A percentile compares a stretch with the other conserved stretches of the same genome.
Conservation (phyloP, 768 basidiomycete species). For the Xerocomus spinulosus region DNA sequence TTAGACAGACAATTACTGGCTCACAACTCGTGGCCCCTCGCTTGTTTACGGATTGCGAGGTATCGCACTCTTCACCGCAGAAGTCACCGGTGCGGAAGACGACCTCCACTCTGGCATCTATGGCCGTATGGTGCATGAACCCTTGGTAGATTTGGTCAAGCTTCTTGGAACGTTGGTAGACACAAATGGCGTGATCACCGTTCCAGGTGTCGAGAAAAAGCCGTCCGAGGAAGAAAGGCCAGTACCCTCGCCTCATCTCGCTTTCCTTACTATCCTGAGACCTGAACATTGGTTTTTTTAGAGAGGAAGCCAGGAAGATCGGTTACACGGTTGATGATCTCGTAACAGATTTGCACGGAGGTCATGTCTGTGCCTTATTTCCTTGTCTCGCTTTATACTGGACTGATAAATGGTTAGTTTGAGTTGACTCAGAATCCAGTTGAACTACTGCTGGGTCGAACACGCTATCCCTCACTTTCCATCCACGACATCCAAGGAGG, state of each 20-base stretch:
- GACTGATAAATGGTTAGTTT: conserved; percentile 33
- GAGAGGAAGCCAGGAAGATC: background rate
- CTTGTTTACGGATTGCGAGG: conserved; percentile 84
- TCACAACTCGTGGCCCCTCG: conserved; percentile 67
- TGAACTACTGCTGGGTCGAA: conserved; percentile 53
- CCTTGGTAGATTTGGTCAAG: conserved; percentile 82
- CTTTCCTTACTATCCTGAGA: background rate
- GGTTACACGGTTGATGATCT: background rate
- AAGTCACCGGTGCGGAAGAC: conserved; percentile 70
- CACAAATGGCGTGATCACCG: conserved; percentile 65
- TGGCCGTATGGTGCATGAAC: conserved; percentile 72
- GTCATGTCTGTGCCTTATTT: background rate
- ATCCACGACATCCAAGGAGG: conserved; percentile 67
- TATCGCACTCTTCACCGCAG: conserved; percentile 74
- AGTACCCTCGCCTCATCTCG: background rate
- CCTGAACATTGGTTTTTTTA: background rate
- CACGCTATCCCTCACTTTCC: conserved; percentile 56
- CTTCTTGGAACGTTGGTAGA: conserved; percentile 78
- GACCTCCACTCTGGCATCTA: conserved; percentile 89
- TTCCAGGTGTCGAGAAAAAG: conserved; percentile 79
- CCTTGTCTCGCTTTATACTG: conserved; percentile 8
- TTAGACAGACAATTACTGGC: conserved; percentile 89
- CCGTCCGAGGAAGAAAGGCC: conserved; percentile 47
- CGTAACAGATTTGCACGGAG: background rate
- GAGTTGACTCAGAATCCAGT: conserved; percentile 49